Base-by-base conservation (phyloP, 495 filamentous ascomycete genomes). In the Pyrenula aspistea region DNA sequence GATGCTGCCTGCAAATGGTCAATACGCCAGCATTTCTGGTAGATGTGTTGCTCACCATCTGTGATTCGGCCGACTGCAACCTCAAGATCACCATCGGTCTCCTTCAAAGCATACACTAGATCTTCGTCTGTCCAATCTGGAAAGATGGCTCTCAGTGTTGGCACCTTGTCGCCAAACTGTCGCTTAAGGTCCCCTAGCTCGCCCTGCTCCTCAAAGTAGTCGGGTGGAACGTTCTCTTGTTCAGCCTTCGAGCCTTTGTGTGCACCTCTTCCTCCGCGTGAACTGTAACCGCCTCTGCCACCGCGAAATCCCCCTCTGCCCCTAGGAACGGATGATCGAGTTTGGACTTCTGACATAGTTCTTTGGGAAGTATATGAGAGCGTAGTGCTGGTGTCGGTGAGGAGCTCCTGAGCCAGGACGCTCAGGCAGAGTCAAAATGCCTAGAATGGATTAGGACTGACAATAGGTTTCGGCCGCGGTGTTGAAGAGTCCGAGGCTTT, bases 141-240 rank as follows among this genome's bases (percentile, higher is more conserved):
- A 76, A 95, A 95, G 74, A 97, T 80, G 65, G 95, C 92, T 68
- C 88, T 89, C 65, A 97, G 83, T 58, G 77, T 82, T 53, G 70
- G 73, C 60, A 96, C 74, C 69, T 90, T 84, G 60, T 69, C 65
- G 60, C 84, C 77, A 68, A 95, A 95, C 63, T 86, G 82, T 74
- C 86, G 88, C 79, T 94, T 95, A 70, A 97, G 83, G 68, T 93
- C 80, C 56, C 85, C 89, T 55, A 97, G 76, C 72, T 99, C 92
- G 62, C 89, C 84, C 65, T 95, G 88, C 56, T 96, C 91, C 68
- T 92, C 88, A 60, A 80, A 74, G 60, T 78, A 68, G 48, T 78
- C 73, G 58, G 81, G 71, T 63, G 78, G 63, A 57, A 71, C 61
- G 49, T 69, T 62, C 53, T 80, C 74, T 65, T 74, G 77, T 64